Conservation (phyloP, 352 stramenopile species). For the Phytophthora citricola region DNA sequence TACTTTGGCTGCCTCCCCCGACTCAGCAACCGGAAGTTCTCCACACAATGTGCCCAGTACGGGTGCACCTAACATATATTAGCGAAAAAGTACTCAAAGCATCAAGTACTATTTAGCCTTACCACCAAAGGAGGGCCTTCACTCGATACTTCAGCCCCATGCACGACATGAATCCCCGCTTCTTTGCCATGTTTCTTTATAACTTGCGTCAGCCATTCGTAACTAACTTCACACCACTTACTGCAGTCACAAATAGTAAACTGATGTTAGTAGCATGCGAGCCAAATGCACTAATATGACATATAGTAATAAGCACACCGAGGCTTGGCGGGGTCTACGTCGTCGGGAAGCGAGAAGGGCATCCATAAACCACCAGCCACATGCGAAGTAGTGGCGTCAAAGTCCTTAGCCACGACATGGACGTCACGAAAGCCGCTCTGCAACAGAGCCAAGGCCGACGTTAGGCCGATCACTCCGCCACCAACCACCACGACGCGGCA, state of each 20-base stretch:
- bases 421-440: slow-evolving; percentile 56
- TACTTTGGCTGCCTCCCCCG: slow-evolving; percentile 43
- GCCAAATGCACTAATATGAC: background rate
- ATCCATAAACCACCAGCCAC: slow-evolving; percentile 78
- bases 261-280: background rate
- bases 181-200: slow-evolving; percentile 47
- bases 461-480: slow-evolving; percentile 73
- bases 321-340: slow-evolving; percentile 43
- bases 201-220: slow-evolving; percentile 60
- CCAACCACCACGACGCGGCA: slow-evolving; percentile 63
- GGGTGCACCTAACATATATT: slow-evolving; percentile 16
- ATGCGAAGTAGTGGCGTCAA: slow-evolving; percentile 71
- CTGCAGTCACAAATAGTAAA: slow-evolving; percentile 22
- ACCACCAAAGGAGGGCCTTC: slow-evolving; percentile 44
- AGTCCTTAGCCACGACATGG: slow-evolving; percentile 53
- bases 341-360: slow-evolving; percentile 62
- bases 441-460: slow-evolving; percentile 68
- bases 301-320: slow-evolving; percentile 33
- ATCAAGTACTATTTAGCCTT: slow-evolving; percentile 6
- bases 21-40: slow-evolving; percentile 60
- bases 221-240: slow-evolving; percentile 72
- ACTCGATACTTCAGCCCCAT: slow-evolving; percentile 53
- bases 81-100: too few relatives aligned
- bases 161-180: slow-evolving; percentile 60
- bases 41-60: slow-evolving; percentile 75